Conservation (phyloP, 495 filamentous ascomycete species). For the Aspergillus mulundensis region DNA sequence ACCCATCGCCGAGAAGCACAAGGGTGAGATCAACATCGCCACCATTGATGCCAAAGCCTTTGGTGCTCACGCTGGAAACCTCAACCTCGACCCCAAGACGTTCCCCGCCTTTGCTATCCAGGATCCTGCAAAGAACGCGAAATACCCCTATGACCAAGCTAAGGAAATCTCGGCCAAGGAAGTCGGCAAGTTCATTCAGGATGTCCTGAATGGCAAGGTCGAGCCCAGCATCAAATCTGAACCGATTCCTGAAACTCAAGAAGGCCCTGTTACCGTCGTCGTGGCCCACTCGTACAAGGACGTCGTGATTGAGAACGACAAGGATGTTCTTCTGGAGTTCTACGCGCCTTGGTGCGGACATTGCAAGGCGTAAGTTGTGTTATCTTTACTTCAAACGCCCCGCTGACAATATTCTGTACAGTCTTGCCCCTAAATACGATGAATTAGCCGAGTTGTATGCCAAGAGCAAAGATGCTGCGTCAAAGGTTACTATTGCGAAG, state of each 20-base stretch:
- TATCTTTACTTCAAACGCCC: neutral
- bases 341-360: constrained; percentile 99
- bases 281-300: constrained; percentile 95
- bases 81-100: constrained; percentile 92
- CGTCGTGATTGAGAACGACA: constrained; percentile 84
- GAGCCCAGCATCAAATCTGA: constrained; percentile 97
- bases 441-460: constrained; percentile 81
- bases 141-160: constrained; percentile 89
- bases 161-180: constrained; percentile 72
- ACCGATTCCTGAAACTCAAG: constrained; percentile 92
- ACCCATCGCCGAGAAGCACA: constrained; percentile 54
- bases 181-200: constrained; percentile 79
- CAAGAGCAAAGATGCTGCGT: constrained; percentile 61
- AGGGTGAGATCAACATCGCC: constrained; percentile 89
- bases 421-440: constrained; percentile 67
- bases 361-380: constrained; percentile 74
- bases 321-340: constrained; percentile 97
- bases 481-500: constrained; percentile 93
- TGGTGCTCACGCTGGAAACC: constrained; percentile 91
- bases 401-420: constrained; percentile 23
- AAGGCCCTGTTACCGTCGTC: constrained; percentile 81
- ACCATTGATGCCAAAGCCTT: constrained; percentile 96
- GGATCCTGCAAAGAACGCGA: constrained; percentile 91
- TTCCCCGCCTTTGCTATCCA: constrained; percentile 99
- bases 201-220: constrained; percentile 83